phyloP scores from a whole-genome alignment of 257 asterid genomes.

The Lycium ferocissimum region DNA sequence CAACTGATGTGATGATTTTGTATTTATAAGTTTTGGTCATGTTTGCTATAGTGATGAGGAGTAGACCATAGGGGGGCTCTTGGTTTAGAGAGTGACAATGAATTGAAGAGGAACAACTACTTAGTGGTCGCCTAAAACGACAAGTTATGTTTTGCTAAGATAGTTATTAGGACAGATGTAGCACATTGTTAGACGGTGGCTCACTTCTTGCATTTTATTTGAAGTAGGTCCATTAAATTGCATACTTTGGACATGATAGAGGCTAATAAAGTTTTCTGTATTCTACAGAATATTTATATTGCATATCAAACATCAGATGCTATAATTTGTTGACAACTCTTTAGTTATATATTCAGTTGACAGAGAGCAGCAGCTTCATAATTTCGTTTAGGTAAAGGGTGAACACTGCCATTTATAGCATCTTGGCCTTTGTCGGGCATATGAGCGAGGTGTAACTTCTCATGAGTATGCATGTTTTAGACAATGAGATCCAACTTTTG shows the following conservation, averaged over 20 bases:
- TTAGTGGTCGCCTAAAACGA: neutral
- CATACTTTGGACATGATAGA: neutral
- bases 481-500: neutral
- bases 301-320: neutral
- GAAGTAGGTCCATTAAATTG: neutral
- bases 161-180: neutral
- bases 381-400: neutral
- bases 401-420: constrained; percentile 7
- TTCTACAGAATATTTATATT: constrained; percentile 10
- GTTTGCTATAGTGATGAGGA: neutral
- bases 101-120: constrained; percentile 13
- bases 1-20: neutral
- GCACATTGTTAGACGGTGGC: neutral
- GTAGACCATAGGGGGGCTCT: neutral
- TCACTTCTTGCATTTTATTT: constrained; percentile 9
- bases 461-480: neutral
- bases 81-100: neutral
- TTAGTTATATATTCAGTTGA: neutral
- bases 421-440: neutral
- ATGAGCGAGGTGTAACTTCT: neutral
- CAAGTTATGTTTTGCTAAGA: neutral
- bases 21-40: neutral
- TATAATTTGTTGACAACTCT: neutral
- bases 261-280: constrained; percentile 4
- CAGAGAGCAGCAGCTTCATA: neutral